Conservation (phyloP, 208 protist species). For the Strigomonas galati region DNA sequence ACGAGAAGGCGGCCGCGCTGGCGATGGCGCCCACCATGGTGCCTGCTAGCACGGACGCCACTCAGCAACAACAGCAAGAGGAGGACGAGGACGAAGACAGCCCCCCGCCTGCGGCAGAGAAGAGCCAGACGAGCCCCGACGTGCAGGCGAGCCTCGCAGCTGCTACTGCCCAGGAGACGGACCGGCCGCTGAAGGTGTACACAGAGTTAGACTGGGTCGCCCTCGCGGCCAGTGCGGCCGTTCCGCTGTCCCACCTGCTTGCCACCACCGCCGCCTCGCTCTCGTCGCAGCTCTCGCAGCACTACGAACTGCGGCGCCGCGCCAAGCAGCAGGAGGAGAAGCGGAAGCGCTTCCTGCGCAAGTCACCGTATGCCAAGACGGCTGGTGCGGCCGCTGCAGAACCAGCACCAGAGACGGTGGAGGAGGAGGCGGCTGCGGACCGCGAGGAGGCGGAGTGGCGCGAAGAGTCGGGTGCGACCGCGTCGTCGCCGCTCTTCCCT, state of each 20-base stretch:
- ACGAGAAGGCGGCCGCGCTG: not conserved
- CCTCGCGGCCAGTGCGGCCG: not conserved
- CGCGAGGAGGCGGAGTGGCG: not conserved
- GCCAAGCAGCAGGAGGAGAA: not conserved
- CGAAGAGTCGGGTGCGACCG: not conserved
- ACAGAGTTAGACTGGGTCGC: not conserved
- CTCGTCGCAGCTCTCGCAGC: not conserved
- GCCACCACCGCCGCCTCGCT: not conserved
- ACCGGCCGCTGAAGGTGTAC: not conserved
- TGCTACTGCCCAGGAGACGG: not conserved
- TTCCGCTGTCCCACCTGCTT: conserved; percentile 1
- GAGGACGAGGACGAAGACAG: not conserved
- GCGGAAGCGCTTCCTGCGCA: not conserved
- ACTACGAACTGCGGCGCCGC: not conserved
- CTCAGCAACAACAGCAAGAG: no score
- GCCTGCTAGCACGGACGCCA: no score
- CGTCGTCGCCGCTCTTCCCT: not conserved
- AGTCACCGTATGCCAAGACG: not conserved
- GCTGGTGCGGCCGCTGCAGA: no score
- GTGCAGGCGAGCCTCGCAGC: no score
- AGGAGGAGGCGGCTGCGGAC: not conserved
- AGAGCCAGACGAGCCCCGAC: not conserved
- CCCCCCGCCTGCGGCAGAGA: no score
- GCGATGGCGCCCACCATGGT: no score
- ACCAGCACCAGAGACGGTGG: no score